Evolutionary conservation across 169 alveolate species (phyloP), one percentile per base, ranked within the genome.

Genomic region (Plasmodium fragile): DNA sequence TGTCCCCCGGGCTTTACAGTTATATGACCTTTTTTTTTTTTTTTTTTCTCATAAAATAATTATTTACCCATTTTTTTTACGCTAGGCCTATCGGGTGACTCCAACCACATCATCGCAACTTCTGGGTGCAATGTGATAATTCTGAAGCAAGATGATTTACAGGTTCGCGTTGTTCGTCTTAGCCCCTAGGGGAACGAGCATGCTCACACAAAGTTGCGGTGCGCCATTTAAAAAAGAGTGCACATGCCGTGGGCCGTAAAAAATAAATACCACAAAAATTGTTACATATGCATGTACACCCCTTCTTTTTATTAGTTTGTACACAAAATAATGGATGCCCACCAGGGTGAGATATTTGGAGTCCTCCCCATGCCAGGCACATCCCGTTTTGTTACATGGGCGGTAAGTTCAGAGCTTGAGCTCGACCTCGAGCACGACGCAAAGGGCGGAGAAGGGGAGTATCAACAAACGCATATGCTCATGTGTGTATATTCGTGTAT

Each of bases 311-410:
- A 34, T 22, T 22, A 53, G 79, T 6, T 81, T 32, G 92, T 82
- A 70, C 69, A 82, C 55, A 82, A 82, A 82, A 82, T 82, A 82
- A 82, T 82, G 69, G 73, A 81, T 59, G 81, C 82, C 22, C 81
- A 69, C 18, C 53, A 34, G 34, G 52, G 53, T 16, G 92, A 69
- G 45, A 82, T 69, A 13, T 69, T n/a, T 69, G 49, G 52, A 13
- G 82, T 82, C 69, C 81, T 30, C 41, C 72, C 72, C 71, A 82
- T 82, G 73, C 75, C 82, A 25, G 70, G 55, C 52, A 69, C 82
- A 36, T 43, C 92, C 13, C 69, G 45, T 39, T 82, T 82, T 69
- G 73, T 82, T 6, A 82, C 73, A 82, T 82, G 92, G 92, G 92
- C 92, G 32, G 73, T 82, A 69, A 82, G 92, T 32, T 82, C 39